Evolutionary conservation across 139 green algal genomes (phyloP).

Genomic region (Astrephomene gubernaculifera): DNA sequence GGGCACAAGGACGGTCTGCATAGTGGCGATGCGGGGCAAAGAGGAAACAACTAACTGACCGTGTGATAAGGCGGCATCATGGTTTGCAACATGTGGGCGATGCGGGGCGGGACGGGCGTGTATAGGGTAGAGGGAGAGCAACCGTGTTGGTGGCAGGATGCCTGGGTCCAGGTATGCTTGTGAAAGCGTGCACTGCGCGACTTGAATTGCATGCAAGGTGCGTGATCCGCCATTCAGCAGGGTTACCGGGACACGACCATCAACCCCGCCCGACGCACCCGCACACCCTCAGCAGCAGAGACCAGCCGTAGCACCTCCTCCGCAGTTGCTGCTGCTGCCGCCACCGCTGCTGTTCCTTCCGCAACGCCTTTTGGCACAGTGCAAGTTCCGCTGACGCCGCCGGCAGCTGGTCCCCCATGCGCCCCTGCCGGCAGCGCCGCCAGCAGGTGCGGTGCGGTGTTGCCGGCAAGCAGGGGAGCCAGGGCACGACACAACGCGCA

Average conservation of each 20-base stretch:
- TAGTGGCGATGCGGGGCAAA: background rate
- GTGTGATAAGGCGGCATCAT: too few species aligned
- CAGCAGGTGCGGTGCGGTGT: conserved; percentile 29
- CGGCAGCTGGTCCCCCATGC: background rate
- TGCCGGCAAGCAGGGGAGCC: conserved; percentile 29
- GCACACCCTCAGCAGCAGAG: background rate
- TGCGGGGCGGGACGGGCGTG: background rate
- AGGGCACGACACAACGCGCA: conserved; percentile 5
- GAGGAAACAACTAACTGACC: too few species aligned
- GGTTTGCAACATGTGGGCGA: too few species aligned
- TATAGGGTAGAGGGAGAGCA: too few species aligned
- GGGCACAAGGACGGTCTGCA: conserved; percentile 4
- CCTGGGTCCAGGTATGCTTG: too few species aligned
- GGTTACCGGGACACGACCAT: too few species aligned
- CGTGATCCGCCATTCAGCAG: too few species aligned
- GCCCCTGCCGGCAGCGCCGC: background rate
- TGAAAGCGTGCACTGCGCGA: too few species aligned
- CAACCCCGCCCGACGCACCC: background rate
- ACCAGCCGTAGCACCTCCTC: background rate
- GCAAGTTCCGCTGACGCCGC: background rate
- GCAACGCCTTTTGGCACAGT: too few species aligned
- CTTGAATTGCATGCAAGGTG: too few species aligned
- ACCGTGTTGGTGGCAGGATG: too few species aligned
- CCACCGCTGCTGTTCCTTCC: background rate
- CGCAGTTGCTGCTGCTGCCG: background rate